Conservation (phyloP, 768 basidiomycete genomes). For the Mrakia frigida region DNA sequence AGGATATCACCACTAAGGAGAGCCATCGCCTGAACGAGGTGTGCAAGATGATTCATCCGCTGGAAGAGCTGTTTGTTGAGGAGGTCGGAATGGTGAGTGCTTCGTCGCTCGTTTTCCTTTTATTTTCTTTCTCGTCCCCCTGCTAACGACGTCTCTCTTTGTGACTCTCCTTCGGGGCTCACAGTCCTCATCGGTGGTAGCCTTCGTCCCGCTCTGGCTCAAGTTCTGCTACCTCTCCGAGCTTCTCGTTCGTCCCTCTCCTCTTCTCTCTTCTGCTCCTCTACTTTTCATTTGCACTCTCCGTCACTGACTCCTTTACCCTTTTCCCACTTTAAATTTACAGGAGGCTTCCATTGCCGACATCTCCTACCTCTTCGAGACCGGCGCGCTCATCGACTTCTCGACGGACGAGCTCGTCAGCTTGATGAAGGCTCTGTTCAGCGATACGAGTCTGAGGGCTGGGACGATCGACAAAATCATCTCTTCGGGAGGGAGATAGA, state of each 20-base stretch:
- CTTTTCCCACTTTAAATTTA: conserved; percentile 27
- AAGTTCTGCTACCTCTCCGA: conserved; percentile 93
- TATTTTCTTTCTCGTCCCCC: background rate
- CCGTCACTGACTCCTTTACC: conserved; percentile 8
- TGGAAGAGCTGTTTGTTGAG: conserved; percentile 76
- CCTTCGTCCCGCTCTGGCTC: conserved; percentile 87
- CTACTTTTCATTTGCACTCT: background rate
- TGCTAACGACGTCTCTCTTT: background rate
- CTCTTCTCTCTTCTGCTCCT: background rate
- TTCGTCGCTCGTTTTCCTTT: background rate
- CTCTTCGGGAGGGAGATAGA: background rate
- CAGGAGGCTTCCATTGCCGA: conserved; percentile 90
- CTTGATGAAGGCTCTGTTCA: conserved; percentile 80
- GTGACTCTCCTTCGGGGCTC: conserved; percentile 40
- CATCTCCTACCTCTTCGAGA: conserved; percentile 84
- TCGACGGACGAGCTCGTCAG: conserved; percentile 71
- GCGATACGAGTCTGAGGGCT: conserved; percentile 74
- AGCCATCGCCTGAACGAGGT: conserved; percentile 77
- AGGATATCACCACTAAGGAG: conserved; percentile 83
- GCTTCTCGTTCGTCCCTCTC: conserved; percentile 61
- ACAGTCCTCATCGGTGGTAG: conserved; percentile 66
- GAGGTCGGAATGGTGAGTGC: conserved; percentile 56
- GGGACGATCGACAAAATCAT: conserved; percentile 58
- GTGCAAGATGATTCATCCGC: conserved; percentile 66
- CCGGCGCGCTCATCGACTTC: conserved; percentile 85